Evolutionary conservation across 2,329 filamentous ascomycete species (phyloP).

Genomic region (Teratosphaeria epicoccoides): DNA sequence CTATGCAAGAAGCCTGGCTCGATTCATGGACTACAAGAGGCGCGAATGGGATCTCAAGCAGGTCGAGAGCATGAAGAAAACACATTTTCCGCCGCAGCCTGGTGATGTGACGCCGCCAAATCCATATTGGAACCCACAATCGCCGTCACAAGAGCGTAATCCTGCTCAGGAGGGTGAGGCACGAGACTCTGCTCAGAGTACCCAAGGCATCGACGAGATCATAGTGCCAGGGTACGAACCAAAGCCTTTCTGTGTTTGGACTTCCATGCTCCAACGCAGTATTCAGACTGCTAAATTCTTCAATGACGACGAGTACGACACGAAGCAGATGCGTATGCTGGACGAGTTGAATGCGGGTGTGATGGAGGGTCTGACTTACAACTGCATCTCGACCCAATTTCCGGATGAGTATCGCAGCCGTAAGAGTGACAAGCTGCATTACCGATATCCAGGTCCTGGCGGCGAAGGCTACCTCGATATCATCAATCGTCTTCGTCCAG

Average conservation of each 20-base stretch:
- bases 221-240: slow-evolving; percentile 34
- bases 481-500: slow-evolving; percentile 86
- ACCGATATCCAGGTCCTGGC: slow-evolving; percentile 90
- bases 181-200: not conserved
- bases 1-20: slow-evolving; percentile 70
- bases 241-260: slow-evolving; percentile 97
- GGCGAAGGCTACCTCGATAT: slow-evolving; percentile 95
- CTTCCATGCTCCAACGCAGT: slow-evolving; percentile 86
- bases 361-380: slow-evolving; percentile 92
- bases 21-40: slow-evolving; percentile 73
- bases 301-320: slow-evolving; percentile 89
- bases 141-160: slow-evolving; percentile 2
- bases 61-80: slow-evolving; percentile 62
- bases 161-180: not conserved
- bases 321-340: slow-evolving; percentile 62
- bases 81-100: slow-evolving; percentile 77
- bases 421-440: slow-evolving; percentile 78
- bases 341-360: slow-evolving; percentile 89
- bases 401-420: slow-evolving; percentile 74
- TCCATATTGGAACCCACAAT: slow-evolving; percentile 57
- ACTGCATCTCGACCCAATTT: slow-evolving; percentile 70
- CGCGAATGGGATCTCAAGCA: slow-evolving; percentile 75
- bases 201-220: slow-evolving; percentile 2
- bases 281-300: slow-evolving; percentile 84
- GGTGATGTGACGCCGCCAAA: slow-evolving; percentile 93